Percentiles rank a stretch among this genome's conserved stretches.
These are phyloP conservation scores for Copromyces sp. DNA, from an alignment of 495 filamentous ascomycete species.

Conservation along the genomic window DNA sequence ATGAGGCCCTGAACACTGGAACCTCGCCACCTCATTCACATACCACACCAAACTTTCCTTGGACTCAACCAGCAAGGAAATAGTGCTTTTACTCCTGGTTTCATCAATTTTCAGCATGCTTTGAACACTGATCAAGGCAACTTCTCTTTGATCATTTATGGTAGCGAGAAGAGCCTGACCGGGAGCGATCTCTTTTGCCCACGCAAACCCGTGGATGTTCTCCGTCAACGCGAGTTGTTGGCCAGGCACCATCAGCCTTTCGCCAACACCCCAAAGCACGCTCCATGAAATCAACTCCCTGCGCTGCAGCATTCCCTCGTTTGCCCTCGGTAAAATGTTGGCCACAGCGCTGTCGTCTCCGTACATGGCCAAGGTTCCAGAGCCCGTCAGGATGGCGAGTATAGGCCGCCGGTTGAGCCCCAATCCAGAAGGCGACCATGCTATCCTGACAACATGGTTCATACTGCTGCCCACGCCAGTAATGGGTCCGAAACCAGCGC, in stretches of 20 bases:
- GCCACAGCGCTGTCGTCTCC: slow-evolving; percentile 27
- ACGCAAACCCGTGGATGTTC: slow-evolving; percentile 34
- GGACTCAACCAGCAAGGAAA: neutral
- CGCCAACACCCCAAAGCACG: slow-evolving; percentile 38
- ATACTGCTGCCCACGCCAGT: slow-evolving; percentile 36
- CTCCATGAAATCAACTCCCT: slow-evolving; percentile 22
- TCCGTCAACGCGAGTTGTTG: slow-evolving; percentile 25
- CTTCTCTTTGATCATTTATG: slow-evolving; percentile 31
- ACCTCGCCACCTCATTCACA: slow-evolving; percentile 32
- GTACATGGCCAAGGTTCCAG: slow-evolving; percentile 32
- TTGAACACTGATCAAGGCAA: slow-evolving; percentile 34
- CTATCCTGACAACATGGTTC: slow-evolving; percentile 35
- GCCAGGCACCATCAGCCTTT: slow-evolving; percentile 33
- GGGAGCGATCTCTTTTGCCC: slow-evolving; percentile 30
- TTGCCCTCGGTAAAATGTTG: slow-evolving; percentile 16
- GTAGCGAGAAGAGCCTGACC: slow-evolving; percentile 31
- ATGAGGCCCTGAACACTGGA: slow-evolving; percentile 35
- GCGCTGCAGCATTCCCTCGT: slow-evolving; percentile 20
- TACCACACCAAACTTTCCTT: slow-evolving; percentile 27
- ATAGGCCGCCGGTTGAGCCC: slow-evolving; percentile 34
- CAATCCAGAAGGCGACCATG: slow-evolving; percentile 37
- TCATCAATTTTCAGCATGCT: slow-evolving; percentile 10
- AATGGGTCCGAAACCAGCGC: slow-evolving; percentile 32
- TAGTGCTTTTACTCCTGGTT: slow-evolving; percentile 1
- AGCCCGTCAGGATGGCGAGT: slow-evolving; percentile 30